These are phyloP conservation scores for Neurospora hispaniola DNA, from an alignment of 495 filamentous ascomycete species.

Conservation along the genomic window DNA sequence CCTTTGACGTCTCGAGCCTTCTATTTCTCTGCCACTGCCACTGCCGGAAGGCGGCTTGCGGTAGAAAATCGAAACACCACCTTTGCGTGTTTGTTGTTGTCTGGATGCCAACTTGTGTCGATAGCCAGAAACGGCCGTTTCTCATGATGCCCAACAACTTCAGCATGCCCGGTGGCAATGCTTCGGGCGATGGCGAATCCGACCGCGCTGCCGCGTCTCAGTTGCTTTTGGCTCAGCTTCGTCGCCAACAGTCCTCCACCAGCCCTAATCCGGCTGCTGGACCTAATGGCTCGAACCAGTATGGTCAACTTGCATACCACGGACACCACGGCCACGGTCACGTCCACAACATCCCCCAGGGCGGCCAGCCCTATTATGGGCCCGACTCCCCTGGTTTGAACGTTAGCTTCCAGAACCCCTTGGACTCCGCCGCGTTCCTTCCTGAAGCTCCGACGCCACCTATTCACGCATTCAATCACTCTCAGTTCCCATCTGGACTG, in stretches of 20 bases:
- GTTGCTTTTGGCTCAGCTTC: slow-evolving; percentile 27
- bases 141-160: slow-evolving; percentile 34
- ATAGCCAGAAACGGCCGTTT: background rate
- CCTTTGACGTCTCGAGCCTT: background rate
- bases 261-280: slow-evolving; percentile 15
- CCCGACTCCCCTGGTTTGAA: slow-evolving; percentile 21
- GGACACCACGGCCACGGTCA: slow-evolving; percentile 9
- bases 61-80: background rate
- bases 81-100: background rate
- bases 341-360: slow-evolving; percentile 19
- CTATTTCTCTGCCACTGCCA: background rate
- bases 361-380: slow-evolving; percentile 28
- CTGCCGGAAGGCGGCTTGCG: background rate
- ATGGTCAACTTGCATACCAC: slow-evolving; percentile 23
- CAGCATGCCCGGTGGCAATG: slow-evolving; percentile 23
- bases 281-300: slow-evolving; percentile 7
- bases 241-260: slow-evolving; percentile 21
- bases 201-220: slow-evolving; percentile 14
- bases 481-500: slow-evolving; percentile 30
- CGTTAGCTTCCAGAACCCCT: slow-evolving; percentile 12
- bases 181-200: slow-evolving; percentile 15
- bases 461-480: slow-evolving; percentile 25
- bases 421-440: slow-evolving; percentile 32
- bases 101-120: background rate
- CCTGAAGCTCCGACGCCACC: slow-evolving; percentile 40